Evolutionary conservation across 257 asterid species (phyloP).

Genomic region (Ajuga chamaepitys): DNA sequence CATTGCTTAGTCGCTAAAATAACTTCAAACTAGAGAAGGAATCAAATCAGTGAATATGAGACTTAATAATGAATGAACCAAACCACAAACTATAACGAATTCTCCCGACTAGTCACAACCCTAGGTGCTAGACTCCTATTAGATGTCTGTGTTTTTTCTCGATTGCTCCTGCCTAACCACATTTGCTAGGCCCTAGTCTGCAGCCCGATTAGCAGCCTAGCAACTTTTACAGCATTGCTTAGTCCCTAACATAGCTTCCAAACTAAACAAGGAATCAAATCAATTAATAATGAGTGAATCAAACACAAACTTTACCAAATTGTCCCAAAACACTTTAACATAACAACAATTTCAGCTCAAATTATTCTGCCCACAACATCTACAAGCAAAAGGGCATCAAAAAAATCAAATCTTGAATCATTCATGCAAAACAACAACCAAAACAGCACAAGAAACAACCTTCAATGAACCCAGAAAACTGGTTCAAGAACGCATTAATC

Average conservation of each 20-base stretch:
- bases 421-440: background rate
- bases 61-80: too few species aligned
- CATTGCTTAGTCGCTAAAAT: too few species aligned
- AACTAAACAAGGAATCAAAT: background rate
- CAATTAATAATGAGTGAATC: background rate
- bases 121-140: too few species aligned
- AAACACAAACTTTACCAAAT: background rate
- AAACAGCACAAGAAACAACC: constrained; percentile 17
- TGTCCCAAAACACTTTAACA: background rate
- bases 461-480: constrained; percentile 66
- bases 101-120: too few species aligned
- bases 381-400: background rate
- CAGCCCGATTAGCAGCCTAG: too few species aligned
- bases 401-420: constrained; percentile 10
- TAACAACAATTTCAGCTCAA: constrained; percentile 10
- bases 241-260: background rate
- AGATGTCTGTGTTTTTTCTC: too few species aligned
- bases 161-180: too few species aligned
- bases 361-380: background rate
- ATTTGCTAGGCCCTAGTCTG: too few species aligned
- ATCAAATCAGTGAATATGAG: too few species aligned
- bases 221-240: background rate
- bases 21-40: too few species aligned
- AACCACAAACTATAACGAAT: too few species aligned
- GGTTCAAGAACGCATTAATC: constrained; percentile 76